Base-by-base conservation (phyloP, 2,329 filamentous ascomycete genomes). In the Trichoderma koningiopsis region DNA sequence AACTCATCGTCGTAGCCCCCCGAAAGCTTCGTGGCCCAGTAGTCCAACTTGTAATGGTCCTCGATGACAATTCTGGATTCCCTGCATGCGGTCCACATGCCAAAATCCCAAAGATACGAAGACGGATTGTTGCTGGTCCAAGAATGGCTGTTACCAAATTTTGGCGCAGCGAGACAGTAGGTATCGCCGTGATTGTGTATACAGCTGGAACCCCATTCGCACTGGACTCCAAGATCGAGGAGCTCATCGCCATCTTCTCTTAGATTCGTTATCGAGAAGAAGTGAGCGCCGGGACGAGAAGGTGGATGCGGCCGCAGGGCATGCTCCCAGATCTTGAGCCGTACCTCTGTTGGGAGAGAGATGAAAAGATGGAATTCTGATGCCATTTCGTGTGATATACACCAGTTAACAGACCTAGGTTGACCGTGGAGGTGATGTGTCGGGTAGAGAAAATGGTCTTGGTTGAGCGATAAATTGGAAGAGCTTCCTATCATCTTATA, bases 321-420 rank as follows among this genome's bases (percentile, higher is more conserved):
- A 43, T 52, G n/a, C 27, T 22, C 22, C 43, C 72, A 73, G 61
- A 33, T 71, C 61, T 7, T 63, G 47, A 16, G 69, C 61, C 62
- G 47, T 47, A 65, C 5, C 37, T 65, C 62, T 10, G 31, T 22
- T 4, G 52, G 62, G 2, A 66, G 16, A 24, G 43, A 57, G 0
- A 0, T 43, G 60, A 14, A 61, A 59, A 0, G 71, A 58, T 16
- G 72, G 64, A 19, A 70, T 27, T 33, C 29, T 1, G 29, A 52
- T 16, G 14, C 37, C 8, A 60, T 47, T 47, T 8, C 6, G 43
- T 47, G n/a, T 1, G 37, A 40, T 16, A 6, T 16, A 16, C 4
- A 40, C 35, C 14, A 40, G 16, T 13, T 3, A 5, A 40, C 16
- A 40, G 6, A 40, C 14, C 5, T 40, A 14, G 14, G 13, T 16